These are phyloP conservation scores for Trichoderma atrobrunneum DNA, from an alignment of 2,329 filamentous ascomycete genomes.

Conservation along the genomic window DNA sequence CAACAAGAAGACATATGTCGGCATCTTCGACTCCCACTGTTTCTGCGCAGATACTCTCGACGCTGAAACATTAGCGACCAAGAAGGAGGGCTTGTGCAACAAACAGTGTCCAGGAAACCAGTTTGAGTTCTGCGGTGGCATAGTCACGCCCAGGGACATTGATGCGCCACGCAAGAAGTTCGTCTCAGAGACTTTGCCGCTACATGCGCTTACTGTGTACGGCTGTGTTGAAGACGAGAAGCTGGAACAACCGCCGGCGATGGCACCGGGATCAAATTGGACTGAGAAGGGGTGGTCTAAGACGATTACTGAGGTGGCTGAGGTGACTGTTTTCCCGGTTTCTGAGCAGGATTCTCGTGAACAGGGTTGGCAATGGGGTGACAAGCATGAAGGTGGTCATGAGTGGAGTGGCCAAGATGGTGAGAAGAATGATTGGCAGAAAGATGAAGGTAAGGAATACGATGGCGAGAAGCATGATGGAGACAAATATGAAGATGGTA, in stretches of 20 bases:
- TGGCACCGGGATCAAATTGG: conserved; percentile 24
- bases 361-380: background rate
- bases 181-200: conserved; percentile 1
- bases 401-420: background rate
- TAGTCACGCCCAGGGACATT: conserved; percentile 18
- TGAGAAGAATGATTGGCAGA: background rate
- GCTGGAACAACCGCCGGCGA: conserved; percentile 35
- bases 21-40: conserved; percentile 41
- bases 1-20: conserved; percentile 37
- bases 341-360: background rate
- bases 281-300: background rate
- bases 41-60: conserved; percentile 46
- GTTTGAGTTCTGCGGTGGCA: conserved; percentile 43
- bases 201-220: conserved; percentile 44
- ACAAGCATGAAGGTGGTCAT: background rate
- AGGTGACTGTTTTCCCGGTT: conserved; percentile 4
- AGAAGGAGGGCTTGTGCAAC: conserved; percentile 34
- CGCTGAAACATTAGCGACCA: conserved; percentile 37
- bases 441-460: background rate
- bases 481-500: background rate
- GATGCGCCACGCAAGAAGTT: background rate
- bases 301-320: background rate
- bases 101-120: conserved; percentile 42
- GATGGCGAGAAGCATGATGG: background rate
- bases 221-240: conserved; percentile 33